phyloP scores from a whole-genome alignment of 176 grass and related monocot genomes.

The Bonia amplexicaulis region DNA sequence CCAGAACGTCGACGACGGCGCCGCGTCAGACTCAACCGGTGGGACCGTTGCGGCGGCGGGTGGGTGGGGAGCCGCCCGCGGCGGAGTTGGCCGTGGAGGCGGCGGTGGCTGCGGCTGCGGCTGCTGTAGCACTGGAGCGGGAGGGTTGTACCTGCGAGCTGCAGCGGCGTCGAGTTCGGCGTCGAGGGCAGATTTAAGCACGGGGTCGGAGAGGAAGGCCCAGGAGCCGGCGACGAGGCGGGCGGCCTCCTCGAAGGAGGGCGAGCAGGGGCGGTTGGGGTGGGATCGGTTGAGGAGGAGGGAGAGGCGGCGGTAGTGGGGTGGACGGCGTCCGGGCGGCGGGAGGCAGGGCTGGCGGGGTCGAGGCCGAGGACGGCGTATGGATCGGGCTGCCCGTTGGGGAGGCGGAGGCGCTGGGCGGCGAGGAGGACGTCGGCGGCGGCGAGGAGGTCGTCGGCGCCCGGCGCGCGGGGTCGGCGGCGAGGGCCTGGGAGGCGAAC shows the following conservation, averaged over 20 bases:
- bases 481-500: slow-evolving; percentile 63
- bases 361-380: slow-evolving; percentile 75
- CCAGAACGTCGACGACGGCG: slow-evolving; percentile 53
- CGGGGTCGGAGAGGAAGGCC: slow-evolving; percentile 61
- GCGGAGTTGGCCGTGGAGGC: neutral
- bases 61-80: neutral
- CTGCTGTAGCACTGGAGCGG: slow-evolving; percentile 8
- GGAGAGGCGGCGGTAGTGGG: slow-evolving; percentile 57
- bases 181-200: slow-evolving; percentile 62
- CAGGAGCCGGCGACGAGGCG: slow-evolving; percentile 49
- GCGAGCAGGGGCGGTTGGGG: slow-evolving; percentile 15
- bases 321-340: slow-evolving; percentile 37
- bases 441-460: slow-evolving; percentile 60
- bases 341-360: slow-evolving; percentile 26
- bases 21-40: neutral
- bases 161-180: slow-evolving; percentile 41
- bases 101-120: neutral
- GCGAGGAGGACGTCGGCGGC: slow-evolving; percentile 55
- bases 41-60: neutral
- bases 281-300: slow-evolving; percentile 44
- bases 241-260: slow-evolving; percentile 49
- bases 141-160: neutral
- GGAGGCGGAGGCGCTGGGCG: slow-evolving; percentile 29
- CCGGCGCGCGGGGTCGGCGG: slow-evolving; percentile 45
- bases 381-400: slow-evolving; percentile 49